Evolutionary conservation across 176 grass and related monocot genomes (phyloP).

Genomic region (Aegilops tauschii): DNA sequence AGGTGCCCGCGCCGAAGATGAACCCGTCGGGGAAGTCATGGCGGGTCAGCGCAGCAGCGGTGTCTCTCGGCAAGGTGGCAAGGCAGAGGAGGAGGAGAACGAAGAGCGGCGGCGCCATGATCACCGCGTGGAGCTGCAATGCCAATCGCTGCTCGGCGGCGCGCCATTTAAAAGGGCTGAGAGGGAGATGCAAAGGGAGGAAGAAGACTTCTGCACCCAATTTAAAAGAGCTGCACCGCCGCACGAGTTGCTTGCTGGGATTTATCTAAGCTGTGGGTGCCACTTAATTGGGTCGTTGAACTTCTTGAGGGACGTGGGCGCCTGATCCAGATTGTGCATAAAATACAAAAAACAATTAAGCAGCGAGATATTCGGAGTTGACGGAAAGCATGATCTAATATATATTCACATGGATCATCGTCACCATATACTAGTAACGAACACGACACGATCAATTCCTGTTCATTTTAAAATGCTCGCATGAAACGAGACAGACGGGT

Average conservation of each 20-base stretch:
- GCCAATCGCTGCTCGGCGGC: neutral
- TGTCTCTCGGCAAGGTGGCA: neutral
- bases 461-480: no score
- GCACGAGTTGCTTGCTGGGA: neutral
- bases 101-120: neutral
- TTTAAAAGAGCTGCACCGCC: no score
- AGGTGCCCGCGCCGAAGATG: neutral
- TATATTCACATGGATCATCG: no score
- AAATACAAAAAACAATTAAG: no score
- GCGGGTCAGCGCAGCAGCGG: neutral
- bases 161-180: neutral
- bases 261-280: neutral
- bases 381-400: no score
- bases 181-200: neutral
- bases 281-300: neutral
- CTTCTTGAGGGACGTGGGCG: no score
- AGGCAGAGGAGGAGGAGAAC: neutral
- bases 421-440: no score
- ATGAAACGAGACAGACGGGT: no score
- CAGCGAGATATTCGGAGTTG: neutral
- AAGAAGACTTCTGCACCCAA: neutral
- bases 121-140: neutral
- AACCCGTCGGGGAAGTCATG: neutral
- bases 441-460: no score
- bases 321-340: no score